Evolutionary conservation across 495 filamentous ascomycete genomes (phyloP), one percentile per base, ranked within the genome.

Genomic region (Aspergillus leporis): DNA sequence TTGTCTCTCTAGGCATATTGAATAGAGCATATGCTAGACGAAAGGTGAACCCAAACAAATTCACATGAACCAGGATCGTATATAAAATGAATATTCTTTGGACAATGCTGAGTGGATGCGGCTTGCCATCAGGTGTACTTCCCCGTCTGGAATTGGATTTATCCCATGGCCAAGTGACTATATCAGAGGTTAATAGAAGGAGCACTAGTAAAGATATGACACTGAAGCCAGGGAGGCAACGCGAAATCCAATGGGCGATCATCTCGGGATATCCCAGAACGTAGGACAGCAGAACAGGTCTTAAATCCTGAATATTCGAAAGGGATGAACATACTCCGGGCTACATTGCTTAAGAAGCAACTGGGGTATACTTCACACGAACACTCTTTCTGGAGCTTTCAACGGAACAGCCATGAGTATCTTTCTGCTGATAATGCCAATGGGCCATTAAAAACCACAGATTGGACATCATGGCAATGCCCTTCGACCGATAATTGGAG

Each of bases 151-250:
- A 10, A 62, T 34, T 22, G 61, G 63, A 5, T 60, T 56, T 45
- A 5, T 56, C 63, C 65, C 68, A 69, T 32, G 65, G 51, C 2
- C 53, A 40, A 16, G 64, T 34, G 16, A 69, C 47, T 31, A 66
- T 61, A n/a, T 70, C 59, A 43, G 69, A 70, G 16, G 72, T 66
- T 18, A 65, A 61, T 9, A 61, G 50, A 6, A 73, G 50, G 23
- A 68, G 51, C 4, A 62, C 36, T 10, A 70, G 66, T 36, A 74
- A 61, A 0, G 51, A 61, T 16, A 76, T 61, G n/a, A 76, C 66
- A 61, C 73, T 74, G 50, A 76, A 66, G 32, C 71, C 71, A 18
- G 73, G 73, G 36, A 76, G 56, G 61, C 73, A 76, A 23, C 73
- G 67, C 28, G 70, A 70, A n/a, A 62, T 16, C 73, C 73, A 75